Base-by-base conservation (phyloP, 2,329 filamentous ascomycete genomes). In the Pestalotiopsis sp. region DNA sequence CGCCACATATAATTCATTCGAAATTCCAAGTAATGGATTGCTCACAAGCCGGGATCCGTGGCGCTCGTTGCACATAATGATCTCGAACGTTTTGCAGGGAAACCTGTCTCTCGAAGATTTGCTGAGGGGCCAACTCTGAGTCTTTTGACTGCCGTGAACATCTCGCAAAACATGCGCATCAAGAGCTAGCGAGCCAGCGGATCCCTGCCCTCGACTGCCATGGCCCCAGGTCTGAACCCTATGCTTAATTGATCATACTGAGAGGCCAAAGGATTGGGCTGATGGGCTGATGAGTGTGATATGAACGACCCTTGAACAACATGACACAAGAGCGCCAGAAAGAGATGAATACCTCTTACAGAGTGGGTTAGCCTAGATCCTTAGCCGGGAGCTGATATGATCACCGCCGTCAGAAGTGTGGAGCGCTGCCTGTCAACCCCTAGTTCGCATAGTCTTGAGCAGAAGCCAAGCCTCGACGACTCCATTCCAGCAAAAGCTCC, bases 381-480 rank as follows among this genome's bases (percentile, higher is more conserved):
- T 52, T 52, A 52, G 44, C 44, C 17, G 58, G 58, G 58, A 13
- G 58, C 17, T 39, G 30, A 52, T 52, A 52, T 52, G 44, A 52
- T 52, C 44, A n/a, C 44, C 44, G 26, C 30, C 30, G 58, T 61
- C 58, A 61, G n/a, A 61, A 61, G 58, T 39, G n/a, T n/a, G n/a
- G 44, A 65, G 24, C 44, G 40, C 40, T 11, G 62, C 40, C 62
- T 65, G 62, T 65, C 62, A 65, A 65, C 26, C 62, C 62, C 30
- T 52, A 35, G 61, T 20, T 56, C 62, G 62, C 62, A 65, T 65
- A 65, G 48, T 35, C 40, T 61, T 39, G 38, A 48, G 30, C 44
- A 35, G 11, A 20, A 65, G 62, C 62, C 62, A 65, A 65, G 62
- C 62, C 62, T 30, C 39, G 20, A 52, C 17, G 39, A 39, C 26